Base-by-base conservation (phyloP, 768 basidiomycete genomes). In the Mycena vulgaris region DNA sequence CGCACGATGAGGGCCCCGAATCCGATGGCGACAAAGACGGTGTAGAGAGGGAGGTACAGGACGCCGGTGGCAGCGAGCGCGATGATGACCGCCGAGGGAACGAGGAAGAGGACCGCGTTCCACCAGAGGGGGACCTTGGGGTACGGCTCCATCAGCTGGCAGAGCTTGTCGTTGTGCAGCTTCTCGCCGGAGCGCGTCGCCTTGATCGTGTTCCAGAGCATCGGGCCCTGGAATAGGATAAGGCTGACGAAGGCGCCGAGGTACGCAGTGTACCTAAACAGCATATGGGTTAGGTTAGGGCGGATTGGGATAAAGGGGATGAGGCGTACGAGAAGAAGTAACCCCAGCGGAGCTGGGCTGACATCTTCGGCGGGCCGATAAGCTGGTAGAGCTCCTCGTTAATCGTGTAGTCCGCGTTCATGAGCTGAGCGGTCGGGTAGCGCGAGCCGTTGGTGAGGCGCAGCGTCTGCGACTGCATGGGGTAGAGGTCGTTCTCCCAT, bases 81-180 rank as follows among this genome's bases (percentile, higher is more conserved):
- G 11, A 77, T 70, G 58, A 76, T 61, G 57, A 77, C 27, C 5
- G 48, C 76, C 21, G 68, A 0, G 8, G 56, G 66, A n/a, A 62
- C 3, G 27, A 77, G 25, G 57, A 77, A 77, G 3, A 77, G 64
- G 17, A 42, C 52, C 14, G 68, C 11, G 45, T 77, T 77, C 76
- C 76, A 77, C 76, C 76, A 77, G 23, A 76, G 25, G 5, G 76
- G 76, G 16, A 77, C 74, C 19, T 52, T 55, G 23, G 76, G 75
- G 59, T 77, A 77, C 27, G 65, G 58, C 27, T 69, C 72, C 64
- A 77, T 77, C 42, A 77, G 67, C 47, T 77, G 72, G n/a, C 61
- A 67, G 27, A 77, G 69, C 60, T 74, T 77, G 58, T 77, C 76
- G 40, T 69, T 56, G 68, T 76, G 63, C 13, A 58, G 11, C 23